phyloP scores from a whole-genome alignment of 2,329 filamentous ascomycete species.

The Colletotrichum zoysiae region DNA sequence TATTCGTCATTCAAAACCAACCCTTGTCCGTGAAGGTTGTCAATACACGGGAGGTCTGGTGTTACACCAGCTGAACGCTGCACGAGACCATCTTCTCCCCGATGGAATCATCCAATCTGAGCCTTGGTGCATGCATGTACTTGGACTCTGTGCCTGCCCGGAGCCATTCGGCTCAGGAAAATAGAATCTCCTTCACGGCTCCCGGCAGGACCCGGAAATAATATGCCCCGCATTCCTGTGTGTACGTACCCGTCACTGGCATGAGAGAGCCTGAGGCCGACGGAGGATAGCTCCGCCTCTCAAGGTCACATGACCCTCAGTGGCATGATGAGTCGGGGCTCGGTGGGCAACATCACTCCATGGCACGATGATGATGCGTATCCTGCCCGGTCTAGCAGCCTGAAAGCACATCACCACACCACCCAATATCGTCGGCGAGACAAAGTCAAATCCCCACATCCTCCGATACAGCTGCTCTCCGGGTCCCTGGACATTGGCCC shows the following conservation, averaged over 20 bases:
- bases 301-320: conserved; percentile 28
- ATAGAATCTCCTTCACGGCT: neutral
- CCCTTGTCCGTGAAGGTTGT: conserved; percentile 3
- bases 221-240: no score
- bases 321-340: conserved; percentile 24
- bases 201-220: neutral
- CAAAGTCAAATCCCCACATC: neutral
- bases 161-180: neutral
- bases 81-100: neutral
- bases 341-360: conserved; percentile 20
- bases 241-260: conserved; percentile 9
- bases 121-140: neutral
- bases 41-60: conserved; percentile 9
- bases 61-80: conserved; percentile 4
- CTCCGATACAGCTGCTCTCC: neutral
- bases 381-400: neutral
- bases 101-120: conserved; percentile 17
- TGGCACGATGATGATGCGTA: conserved; percentile 25
- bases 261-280: conserved; percentile 9
- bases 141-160: neutral
- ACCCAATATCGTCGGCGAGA: neutral
- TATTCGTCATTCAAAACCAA: conserved; percentile 26
- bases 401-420: conserved; percentile 4
- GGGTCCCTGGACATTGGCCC: neutral
- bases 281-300: neutral